Percentiles rank a stretch among this genome's conserved stretches.
phyloP scores from a whole-genome alignment of 75 land plant species.

The Chamaecyparis obtusa region DNA sequence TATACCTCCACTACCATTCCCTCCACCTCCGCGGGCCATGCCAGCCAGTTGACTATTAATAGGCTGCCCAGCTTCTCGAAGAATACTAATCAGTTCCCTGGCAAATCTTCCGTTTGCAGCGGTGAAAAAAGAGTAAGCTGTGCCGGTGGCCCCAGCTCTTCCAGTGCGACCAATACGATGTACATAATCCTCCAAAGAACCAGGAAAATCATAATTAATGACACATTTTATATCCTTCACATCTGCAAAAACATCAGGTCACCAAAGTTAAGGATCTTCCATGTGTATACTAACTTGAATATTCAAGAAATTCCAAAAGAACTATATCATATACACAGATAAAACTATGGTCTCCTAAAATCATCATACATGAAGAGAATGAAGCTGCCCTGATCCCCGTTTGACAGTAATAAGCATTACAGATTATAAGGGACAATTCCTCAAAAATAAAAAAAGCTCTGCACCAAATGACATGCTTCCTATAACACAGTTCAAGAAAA shows the following conservation, averaged over 20 bases:
- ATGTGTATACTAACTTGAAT: not conserved
- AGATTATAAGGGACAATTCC: not conserved
- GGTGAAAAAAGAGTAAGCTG: constrained; percentile 74
- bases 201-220: constrained; percentile 84
- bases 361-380: not conserved
- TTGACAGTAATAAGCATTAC: constrained; percentile 11
- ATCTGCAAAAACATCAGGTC: constrained; percentile 44
- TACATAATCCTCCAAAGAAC: constrained; percentile 79
- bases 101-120: constrained; percentile 65
- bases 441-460: not conserved
- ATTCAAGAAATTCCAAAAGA: not conserved
- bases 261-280: not conserved
- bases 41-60: constrained; percentile 43
- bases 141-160: constrained; percentile 86
- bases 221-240: constrained; percentile 89
- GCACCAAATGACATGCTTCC: not conserved
- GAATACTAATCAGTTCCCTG: constrained; percentile 65
- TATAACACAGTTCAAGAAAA: constrained; percentile 1
- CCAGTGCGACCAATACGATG: constrained; percentile 93
- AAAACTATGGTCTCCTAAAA: not conserved
- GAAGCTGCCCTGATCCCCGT: constrained; percentile 54
- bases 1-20: constrained; percentile 28
- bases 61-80: constrained; percentile 68
- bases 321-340: not conserved
- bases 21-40: constrained; percentile 35